Percentiles rank a stretch among this genome's conserved stretches.
These are phyloP conservation scores for Boletus semigastroideus DNA, from an alignment of 1,284 basidiomycete genomes.

Conservation along the genomic window DNA sequence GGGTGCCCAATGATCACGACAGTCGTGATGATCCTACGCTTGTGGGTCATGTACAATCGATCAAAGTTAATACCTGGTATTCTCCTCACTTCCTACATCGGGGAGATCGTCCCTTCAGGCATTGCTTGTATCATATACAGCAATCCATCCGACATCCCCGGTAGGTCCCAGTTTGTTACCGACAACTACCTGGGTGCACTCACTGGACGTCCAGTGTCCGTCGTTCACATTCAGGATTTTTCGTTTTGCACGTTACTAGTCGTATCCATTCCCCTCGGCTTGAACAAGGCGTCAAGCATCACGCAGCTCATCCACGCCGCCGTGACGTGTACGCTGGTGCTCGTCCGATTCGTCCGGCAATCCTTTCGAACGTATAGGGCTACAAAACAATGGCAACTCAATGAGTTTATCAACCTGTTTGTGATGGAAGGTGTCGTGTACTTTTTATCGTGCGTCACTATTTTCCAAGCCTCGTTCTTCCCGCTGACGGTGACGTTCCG, in stretches of 20 bases:
- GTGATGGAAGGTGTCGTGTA: neutral
- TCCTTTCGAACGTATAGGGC: neutral
- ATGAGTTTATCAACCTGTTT: neutral
- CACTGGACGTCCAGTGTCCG: too few species aligned
- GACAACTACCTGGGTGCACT: too few species aligned
- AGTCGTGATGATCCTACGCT: slow-evolving; percentile 16
- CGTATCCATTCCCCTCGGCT: neutral
- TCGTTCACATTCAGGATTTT: neutral
- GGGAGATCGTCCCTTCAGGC: neutral
- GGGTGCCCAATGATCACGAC: neutral
- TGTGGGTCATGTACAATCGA: slow-evolving; percentile 10
- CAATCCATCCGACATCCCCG: too few species aligned
- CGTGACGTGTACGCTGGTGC: neutral
- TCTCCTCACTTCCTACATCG: slow-evolving; percentile 6
- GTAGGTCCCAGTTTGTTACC: too few species aligned
- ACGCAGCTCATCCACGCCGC: neutral
- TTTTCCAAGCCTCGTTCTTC: too few species aligned
- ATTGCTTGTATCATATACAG: neutral
- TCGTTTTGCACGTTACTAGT: neutral
- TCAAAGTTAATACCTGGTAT: slow-evolving; percentile 5
- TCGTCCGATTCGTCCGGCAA: neutral
- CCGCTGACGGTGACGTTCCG: too few species aligned
- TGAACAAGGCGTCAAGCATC: neutral
- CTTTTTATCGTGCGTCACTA: slow-evolving; percentile 1
- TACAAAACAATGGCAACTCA: neutral